phyloP scores from a whole-genome alignment of 1,139 yeast genomes.

The Suhomyces bribrorum region DNA sequence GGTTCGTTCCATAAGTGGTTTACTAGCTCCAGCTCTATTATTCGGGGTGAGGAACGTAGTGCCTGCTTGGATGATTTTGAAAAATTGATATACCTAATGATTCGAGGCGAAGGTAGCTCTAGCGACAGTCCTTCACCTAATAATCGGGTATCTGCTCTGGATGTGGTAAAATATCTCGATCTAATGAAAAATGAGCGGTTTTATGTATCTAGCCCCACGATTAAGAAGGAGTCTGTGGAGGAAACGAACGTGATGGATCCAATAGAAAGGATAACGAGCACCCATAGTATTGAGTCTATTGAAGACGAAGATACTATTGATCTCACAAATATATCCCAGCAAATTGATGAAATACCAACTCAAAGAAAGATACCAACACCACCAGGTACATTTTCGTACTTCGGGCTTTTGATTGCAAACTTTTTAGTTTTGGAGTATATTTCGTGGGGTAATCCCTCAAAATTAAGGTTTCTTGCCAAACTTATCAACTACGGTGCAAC shows the following conservation, averaged over 20 bases:
- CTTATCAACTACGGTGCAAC: slow-evolving; percentile 1
- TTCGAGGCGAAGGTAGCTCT: slow-evolving; percentile 27
- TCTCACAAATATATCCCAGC: not conserved
- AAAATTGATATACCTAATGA: slow-evolving; percentile 31
- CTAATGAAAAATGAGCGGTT: slow-evolving; percentile 17
- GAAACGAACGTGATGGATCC: not conserved
- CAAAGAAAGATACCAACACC: not conserved
- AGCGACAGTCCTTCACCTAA: slow-evolving; percentile 3
- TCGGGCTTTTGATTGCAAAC: not conserved
- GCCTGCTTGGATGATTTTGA: slow-evolving; percentile 22
- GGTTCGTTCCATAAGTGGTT: slow-evolving; percentile 32
- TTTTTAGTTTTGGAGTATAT: slow-evolving; percentile 3
- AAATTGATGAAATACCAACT: not conserved
- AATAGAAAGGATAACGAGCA: not conserved
- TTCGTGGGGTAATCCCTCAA: not conserved
- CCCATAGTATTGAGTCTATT: slow-evolving; percentile 2
- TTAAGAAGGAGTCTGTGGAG: not conserved
- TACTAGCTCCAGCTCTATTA: not conserved
- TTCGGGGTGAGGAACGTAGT: not conserved
- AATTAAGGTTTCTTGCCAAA: not conserved
- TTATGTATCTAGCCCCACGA: not conserved
- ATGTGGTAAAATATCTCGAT: slow-evolving; percentile 24
- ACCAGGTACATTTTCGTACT: not conserved
- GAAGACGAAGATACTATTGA: slow-evolving; percentile 4
- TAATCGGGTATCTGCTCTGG: slow-evolving; percentile 17